Conservation (phyloP, 441 rosid species). For the Adansonia grandidieri region DNA sequence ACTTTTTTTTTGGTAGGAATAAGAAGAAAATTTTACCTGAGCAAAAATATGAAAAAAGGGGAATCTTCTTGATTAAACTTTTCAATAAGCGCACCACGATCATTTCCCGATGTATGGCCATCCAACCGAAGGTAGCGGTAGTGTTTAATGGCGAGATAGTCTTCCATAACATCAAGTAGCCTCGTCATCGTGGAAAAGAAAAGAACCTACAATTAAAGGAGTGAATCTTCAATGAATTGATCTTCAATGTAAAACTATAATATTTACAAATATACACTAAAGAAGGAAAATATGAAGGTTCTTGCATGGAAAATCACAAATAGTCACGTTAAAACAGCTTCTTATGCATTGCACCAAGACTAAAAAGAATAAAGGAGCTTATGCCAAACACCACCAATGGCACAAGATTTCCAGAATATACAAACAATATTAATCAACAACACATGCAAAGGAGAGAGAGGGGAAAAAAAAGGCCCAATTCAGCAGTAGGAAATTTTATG, state of each 20-base stretch:
- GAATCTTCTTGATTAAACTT: conserved; percentile 68
- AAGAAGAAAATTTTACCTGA: conserved; percentile 56
- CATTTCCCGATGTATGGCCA: conserved; percentile 92
- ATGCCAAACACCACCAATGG: conserved; percentile 11
- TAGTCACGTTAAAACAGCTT: not conserved
- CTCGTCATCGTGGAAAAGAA: conserved; percentile 98
- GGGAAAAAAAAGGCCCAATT: not conserved
- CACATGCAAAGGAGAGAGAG: not conserved
- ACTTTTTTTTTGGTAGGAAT: not conserved
- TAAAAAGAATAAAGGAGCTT: conserved; percentile 7
- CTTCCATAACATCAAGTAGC: conserved; percentile 97
- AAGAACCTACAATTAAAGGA: conserved; percentile 60
- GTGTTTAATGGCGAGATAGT: conserved; percentile 71
- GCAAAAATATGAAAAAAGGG: conserved; percentile 85
- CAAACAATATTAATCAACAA: not conserved
- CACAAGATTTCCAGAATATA: conserved; percentile 1
- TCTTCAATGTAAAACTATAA: not conserved
- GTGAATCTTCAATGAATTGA: conserved; percentile 13
- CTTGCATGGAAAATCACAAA: not conserved
- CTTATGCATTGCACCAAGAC: conserved; percentile 3
- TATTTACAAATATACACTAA: not conserved
- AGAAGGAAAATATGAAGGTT: conserved; percentile 13
- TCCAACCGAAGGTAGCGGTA: conserved; percentile 88
- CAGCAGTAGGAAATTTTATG: not conserved
- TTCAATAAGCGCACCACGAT: conserved; percentile 88